Evolutionary conservation across 2,329 filamentous ascomycete genomes (phyloP), one percentile per base, ranked within the genome.

Genomic region (Geosmithia morbida): DNA sequence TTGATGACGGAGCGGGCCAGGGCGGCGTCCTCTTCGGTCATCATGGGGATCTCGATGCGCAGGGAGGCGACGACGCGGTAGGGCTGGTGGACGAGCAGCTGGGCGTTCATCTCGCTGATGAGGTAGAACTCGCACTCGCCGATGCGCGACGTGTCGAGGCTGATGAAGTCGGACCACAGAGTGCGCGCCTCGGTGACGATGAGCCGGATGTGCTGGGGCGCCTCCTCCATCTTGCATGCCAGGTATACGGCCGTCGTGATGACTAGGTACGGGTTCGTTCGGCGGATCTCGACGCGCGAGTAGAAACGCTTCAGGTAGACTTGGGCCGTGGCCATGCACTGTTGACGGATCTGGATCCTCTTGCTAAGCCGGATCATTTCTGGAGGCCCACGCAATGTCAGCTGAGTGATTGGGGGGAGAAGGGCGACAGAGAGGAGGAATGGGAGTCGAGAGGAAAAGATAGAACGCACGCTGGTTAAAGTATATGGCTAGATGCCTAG

Each of bases 201-300:
- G 52, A 94, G 77, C 29, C 92, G 79, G 57, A 98, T 97, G 62
- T 98, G 92, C 62, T 97, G 90, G 2, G 92, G 92, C 46, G 83
- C 89, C 64, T 98, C 92, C 63, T 98, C 92, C 79, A 94, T 95
- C 67, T 98, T 98, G 69, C 88, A 95, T 18, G 92, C 89, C 37
- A 98, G 72, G 62, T 98, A 98, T 51, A 97, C 75, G 5, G 90
- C 86, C 1, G 92, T 97, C n/a, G 88, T 83, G 53, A 95, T 76
- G 49, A 97, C 80, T 37, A 97, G 79, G 60, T 94, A 95, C 3
- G 90, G 88, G 57, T 97, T 98, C 44, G 89, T 95, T 52, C 83
- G 81, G 49, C 90, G 83, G 53, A 97, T 88, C 59, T 95, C 88
- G 56, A 95, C 85, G 56, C 85, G 87, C 43, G 80, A 80, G 64